Conservation (phyloP, 345 rosid species). For the Aquilaria malaccensis region DNA sequence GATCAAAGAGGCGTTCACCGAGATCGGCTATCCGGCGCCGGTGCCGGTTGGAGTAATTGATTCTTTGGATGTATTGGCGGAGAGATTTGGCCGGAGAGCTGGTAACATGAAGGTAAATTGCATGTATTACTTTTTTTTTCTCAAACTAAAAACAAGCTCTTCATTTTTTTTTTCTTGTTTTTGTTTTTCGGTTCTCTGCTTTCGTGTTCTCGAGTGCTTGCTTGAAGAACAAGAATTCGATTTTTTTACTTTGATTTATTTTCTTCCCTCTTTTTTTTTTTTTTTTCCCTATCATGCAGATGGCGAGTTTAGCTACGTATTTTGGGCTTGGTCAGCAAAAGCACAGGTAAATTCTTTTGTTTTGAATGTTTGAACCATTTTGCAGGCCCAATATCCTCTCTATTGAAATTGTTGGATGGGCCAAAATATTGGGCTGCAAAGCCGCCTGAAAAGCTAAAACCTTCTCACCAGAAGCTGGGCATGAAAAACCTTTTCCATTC, state of each 20-base stretch:
- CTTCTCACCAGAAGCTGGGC: too few relatives aligned
- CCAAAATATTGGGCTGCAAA: too few relatives aligned
- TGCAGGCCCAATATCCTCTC: too few relatives aligned
- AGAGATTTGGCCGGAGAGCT: constrained; percentile 81
- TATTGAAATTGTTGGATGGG: too few relatives aligned
- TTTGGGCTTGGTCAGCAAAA: constrained; percentile 90
- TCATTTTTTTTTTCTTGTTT: too few relatives aligned
- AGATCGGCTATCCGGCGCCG: constrained; percentile 54
- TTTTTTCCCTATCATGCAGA: constrained; percentile 26
- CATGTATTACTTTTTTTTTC: too few relatives aligned
- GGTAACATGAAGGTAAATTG: constrained; percentile 82
- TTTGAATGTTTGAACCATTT: not conserved
- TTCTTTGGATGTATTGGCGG: constrained; percentile 61
- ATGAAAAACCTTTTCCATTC: too few relatives aligned
- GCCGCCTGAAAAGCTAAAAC: too few relatives aligned
- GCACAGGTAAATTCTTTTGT: constrained; percentile 45
- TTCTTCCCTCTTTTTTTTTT: not conserved
- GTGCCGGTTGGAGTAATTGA: constrained; percentile 66
- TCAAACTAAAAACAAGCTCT: too few relatives aligned
- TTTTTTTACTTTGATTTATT: too few relatives aligned
- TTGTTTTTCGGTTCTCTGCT: too few relatives aligned
- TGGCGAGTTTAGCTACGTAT: constrained; percentile 87
- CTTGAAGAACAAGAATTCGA: not conserved
- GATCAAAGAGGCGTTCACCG: constrained; percentile 73
- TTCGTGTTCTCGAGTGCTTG: not conserved